Evolutionary conservation across 2,329 filamentous ascomycete genomes (phyloP), one percentile per base, ranked within the genome.

Genomic region (Ascochyta koolunga): DNA sequence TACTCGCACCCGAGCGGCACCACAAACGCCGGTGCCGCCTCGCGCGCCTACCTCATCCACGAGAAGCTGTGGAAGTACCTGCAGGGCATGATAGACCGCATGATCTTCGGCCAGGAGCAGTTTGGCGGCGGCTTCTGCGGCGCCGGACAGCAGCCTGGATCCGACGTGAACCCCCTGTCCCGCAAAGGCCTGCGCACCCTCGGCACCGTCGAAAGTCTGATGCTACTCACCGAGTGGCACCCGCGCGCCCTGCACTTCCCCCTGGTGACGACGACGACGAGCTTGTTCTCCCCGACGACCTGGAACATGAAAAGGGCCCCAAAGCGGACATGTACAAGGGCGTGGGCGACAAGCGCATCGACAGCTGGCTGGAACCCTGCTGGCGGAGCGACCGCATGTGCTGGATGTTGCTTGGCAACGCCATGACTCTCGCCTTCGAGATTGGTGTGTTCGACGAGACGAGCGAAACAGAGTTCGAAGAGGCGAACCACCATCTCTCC

Each of bases 141-240:
- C 46, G 89, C 88, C 2, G 89, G 88, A 19, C 83, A 83, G 73
- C 65, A 82, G 59, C 89, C 58, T 82, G 89, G 41, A 84, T 89
- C 85, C 79, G 88, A 78, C 83, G 86, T 76, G 69, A 92, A 77
- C 74, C 78, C 82, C 13, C 74, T 81, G 2, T 78, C 79, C 15
- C 78, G 82, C 13, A 83, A 82, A 60, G 95, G 93, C 62, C 79
- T 98, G 47, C 85, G 95, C 46, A 96, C 93, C 0, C 79, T 99
- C 3, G 95, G 95, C 15, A 97, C 93, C 0, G 91, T 99, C 22
- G 95, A 99, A 77, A 96, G 92, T 29, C 78, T 99, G 27, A 87
- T 99, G 81, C 88, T 99, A 22, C 80, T 99, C 38, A 98, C 93
- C 1, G 95, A 99, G 70, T 99, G 95, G 93, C 93, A 98, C 73